A percentile compares a stretch with the other conserved stretches of the same genome.
phyloP scores from a whole-genome alignment of 148 eudicot species.

The Silene uniflora region DNA sequence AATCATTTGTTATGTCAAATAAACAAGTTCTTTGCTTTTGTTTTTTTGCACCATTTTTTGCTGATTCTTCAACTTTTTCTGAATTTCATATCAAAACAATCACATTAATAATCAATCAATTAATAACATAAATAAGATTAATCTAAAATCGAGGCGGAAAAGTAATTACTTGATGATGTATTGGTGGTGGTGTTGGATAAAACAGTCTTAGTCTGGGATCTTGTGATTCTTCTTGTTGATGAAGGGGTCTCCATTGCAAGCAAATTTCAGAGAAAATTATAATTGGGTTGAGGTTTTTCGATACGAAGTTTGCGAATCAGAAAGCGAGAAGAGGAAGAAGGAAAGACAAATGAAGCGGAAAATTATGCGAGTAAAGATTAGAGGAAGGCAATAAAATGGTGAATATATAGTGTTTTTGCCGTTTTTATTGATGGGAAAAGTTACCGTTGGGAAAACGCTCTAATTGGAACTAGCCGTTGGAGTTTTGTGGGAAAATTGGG shows the following conservation, averaged over 20 bases:
- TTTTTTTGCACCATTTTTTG: conserved; percentile 35
- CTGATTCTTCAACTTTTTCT: conserved; percentile 59
- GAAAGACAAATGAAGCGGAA: neutral
- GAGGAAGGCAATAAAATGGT: neutral
- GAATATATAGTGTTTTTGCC: conserved; percentile 8
- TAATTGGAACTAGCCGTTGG: conserved; percentile 33
- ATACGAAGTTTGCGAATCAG: conserved; percentile 12
- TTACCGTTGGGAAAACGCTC: conserved; percentile 31
- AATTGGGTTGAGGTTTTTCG: neutral
- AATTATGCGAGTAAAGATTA: neutral
- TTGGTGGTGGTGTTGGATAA: neutral
- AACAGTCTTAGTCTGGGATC: conserved; percentile 55
- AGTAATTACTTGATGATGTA: conserved; percentile 24
- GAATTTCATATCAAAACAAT: conserved; percentile 10
- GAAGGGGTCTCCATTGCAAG: conserved; percentile 74
- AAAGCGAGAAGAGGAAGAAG: conserved; percentile 9
- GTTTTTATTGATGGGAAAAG: conserved; percentile 9
- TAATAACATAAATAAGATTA: neutral
- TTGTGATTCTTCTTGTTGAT: conserved; percentile 59
- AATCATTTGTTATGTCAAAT: conserved; percentile 83
- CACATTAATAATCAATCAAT: too few relatives aligned
- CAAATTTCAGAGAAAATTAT: neutral
- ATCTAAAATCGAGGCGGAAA: neutral
- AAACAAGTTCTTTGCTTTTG: conserved; percentile 37
- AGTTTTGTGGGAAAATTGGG: conserved; percentile 4